Base-by-base conservation (phyloP, 2,329 filamentous ascomycete genomes). In the Rosellinia necatrix region DNA sequence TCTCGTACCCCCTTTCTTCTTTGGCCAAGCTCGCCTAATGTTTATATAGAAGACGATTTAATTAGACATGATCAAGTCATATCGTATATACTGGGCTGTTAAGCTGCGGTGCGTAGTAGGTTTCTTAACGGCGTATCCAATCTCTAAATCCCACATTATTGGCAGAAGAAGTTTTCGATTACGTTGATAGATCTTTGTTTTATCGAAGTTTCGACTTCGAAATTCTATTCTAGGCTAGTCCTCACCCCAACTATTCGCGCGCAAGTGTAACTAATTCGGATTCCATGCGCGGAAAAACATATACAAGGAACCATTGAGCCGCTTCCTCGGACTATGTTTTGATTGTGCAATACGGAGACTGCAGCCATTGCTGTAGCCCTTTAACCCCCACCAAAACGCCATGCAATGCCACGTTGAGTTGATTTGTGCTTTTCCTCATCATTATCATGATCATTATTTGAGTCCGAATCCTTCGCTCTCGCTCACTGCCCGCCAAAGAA, bases 391-490 rank as follows among this genome's bases (percentile, higher is more conserved):
- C 49, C 54, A 37, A 58, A 60, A 60, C 54, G 50, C 58, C 58
- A 32, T 46, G 54, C 50, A 48, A 60, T 60, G 58, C 58, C 48
- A n/a, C 43, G 48, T 47, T 40, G 41, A 49, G 38, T 46, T 48
- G 38, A 9, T 35, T 43, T 37, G 25, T 51, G 43, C 34, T 50
- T 42, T 13, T 42, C 37, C 21, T 46, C 35, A 22, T 61, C 52
- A 19, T 59, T 50, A 61, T 61, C 53, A 54, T 61, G 12, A 60
- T 60, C 38, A 46, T 67, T 53, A 69, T 44, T 68, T 69, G 46
- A 97, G 78, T 27, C 92, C 92, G 80, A 97, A 97, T 2, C 92
- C 92, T 71, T 96, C 91, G 68, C 92, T 96, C 72, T 92, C 91
- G 62, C 85, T 78, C n/a, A 96, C 91, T 3, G 92, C 92, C 60